Base-by-base conservation (phyloP, 176 grass and related monocot species). In the Musa schizocarpa region DNA sequence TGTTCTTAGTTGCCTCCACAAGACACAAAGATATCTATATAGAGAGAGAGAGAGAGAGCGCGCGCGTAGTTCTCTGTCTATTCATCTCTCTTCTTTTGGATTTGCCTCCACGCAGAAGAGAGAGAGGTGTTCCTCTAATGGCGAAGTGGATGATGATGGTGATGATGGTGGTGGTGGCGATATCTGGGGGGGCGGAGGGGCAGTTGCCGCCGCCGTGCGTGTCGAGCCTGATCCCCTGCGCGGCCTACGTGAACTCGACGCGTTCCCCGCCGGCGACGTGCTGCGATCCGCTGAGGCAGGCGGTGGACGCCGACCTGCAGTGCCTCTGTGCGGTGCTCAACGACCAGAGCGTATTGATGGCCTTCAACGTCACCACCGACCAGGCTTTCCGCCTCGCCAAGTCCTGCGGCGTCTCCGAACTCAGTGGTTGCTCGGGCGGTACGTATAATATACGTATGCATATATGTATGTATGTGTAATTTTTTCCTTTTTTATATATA, bases 241-340 rank as follows among this genome's bases (percentile, higher is more conserved):
- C 22, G 67, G 4, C 1, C 54, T 69, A 79, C 54, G 52, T 79
- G 13, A 79, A 79, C 65, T 12, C 65, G 77, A 70, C 77, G 67
- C 23, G 66, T 53, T 22, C 1, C 17, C 65, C 77, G 67, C 65
- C 77, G 66, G 16, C 10, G 52, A 24, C 1, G 13, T 79, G 77
- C 77, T 79, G 77, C 66, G 12, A 0, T 0, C 53, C 77, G 53
- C 53, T 79, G 27, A 69, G 50, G 22, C 11, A 58, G 10, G 77
- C 53, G 19, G 65, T 59, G 11, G 7, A 57, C 27, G 24, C 50
- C 25, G 67, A 79, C 2, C 53, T 25, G 53, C 3, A 4, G 9
- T 79, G 77, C 66, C 52, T 71, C 66, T 79, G 66, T 67, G 6
- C 66, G 53, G 11, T 71, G 54, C 54, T 79, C 66, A 71, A 50